Conservation (phyloP, 768 basidiomycete species). For the Pleurotus tuoliensis region DNA sequence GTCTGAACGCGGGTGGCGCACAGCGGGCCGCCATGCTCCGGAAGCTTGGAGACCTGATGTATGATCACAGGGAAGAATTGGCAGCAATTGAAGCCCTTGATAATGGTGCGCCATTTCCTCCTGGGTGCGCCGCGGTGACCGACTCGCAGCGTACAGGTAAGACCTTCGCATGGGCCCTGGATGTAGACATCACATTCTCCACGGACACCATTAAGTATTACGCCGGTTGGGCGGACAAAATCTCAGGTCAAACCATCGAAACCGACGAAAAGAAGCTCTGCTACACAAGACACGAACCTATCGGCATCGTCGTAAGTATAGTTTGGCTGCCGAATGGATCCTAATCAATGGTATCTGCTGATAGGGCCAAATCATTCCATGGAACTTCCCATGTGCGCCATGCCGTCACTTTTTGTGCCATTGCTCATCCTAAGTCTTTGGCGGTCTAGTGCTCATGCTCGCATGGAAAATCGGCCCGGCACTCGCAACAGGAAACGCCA, state of each 20-base stretch:
- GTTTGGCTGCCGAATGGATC: conserved; percentile 19
- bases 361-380: conserved; percentile 55
- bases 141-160: conserved; percentile 34
- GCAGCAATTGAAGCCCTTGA: conserved; percentile 66
- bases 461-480: conserved; percentile 27
- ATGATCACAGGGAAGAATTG: conserved; percentile 50
- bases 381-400: conserved; percentile 43
- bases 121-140: not conserved
- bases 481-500: conserved; percentile 47
- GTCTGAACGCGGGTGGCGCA: conserved; percentile 43
- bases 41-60: conserved; percentile 57
- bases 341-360: conserved; percentile 36
- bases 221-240: conserved; percentile 57
- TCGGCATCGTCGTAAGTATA: conserved; percentile 37
- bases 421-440: not conserved
- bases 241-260: conserved; percentile 33
- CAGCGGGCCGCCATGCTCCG: conserved; percentile 46
- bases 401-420: too few species aligned
- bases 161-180: conserved; percentile 44
- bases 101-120: conserved; percentile 37
- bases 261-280: conserved; percentile 45
- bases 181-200: conserved; percentile 39
- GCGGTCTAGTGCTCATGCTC: conserved; percentile 16
- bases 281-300: conserved; percentile 62
- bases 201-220: conserved; percentile 45